Base-by-base conservation (phyloP, 805 yeast genomes). In the Cyberlindnera amylophila region DNA sequence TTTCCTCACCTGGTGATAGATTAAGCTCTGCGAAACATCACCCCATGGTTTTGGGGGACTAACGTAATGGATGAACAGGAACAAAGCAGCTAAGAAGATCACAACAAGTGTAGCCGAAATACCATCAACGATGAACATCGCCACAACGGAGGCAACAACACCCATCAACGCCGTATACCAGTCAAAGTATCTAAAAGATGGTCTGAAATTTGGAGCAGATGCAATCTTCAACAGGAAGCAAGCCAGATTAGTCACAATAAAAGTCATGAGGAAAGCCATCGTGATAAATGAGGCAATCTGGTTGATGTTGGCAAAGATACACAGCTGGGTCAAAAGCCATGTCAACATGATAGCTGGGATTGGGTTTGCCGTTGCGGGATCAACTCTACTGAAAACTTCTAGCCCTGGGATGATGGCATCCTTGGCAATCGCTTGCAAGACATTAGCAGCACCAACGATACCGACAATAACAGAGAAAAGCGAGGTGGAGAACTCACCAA, bases 21-120 rank as follows among this genome's bases (percentile, higher is more conserved):
- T 91, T 47, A 93, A 72, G 32, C 90, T 79, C 63, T 93, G 99
- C 3, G 98, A 90, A 18, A 93, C 97, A 64, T 93, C 99, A 28
- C 99, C 99, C 90, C 96, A 93, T 27, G 90, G 85, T 59, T 88
- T 89, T 6, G 99, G 97, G 2, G 97, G 96, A 10, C 96, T 85
- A 38, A 79, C 74, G 57, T 89, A 88, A 61, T 93, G 98, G 50
- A 93, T 93, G 41, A 85, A 61, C 34, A 88, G 58, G 52, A 93
- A 85, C 33, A 93, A 65, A 14, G 81, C 67, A 31, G 79, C 61
- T 53, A 89, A 70, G 41, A 82, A 77, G 10, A 82, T 64, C 21
- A 89, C 75, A 19, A 90, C 82, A 26, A 82, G 71, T 2, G 87
- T 71, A 0, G 99, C 98, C 2, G 95, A 86, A 13, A 84, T 56